phyloP scores from a whole-genome alignment of 2,329 filamentous ascomycete species.

The Trichophyton simii region DNA sequence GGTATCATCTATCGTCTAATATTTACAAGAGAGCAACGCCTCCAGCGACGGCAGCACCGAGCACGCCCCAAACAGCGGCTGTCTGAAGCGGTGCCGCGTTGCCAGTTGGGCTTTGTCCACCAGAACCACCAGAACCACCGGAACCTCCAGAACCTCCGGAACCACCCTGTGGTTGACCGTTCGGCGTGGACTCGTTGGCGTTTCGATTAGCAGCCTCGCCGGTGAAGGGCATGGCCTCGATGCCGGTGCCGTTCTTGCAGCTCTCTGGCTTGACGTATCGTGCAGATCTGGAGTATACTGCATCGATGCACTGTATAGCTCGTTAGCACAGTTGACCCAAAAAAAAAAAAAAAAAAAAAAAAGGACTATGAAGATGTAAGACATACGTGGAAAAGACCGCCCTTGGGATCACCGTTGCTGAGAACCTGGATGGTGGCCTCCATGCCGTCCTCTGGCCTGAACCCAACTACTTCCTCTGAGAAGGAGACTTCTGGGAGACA shows the following conservation, averaged over 20 bases:
- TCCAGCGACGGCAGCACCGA: conserved; percentile 25
- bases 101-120: conserved; percentile 6
- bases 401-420: conserved; percentile 45
- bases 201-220: conserved; percentile 27
- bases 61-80: conserved; percentile 26
- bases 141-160: not conserved
- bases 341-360: not conserved
- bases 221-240: conserved; percentile 37
- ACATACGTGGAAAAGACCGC: conserved; percentile 54
- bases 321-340: not conserved
- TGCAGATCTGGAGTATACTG: conserved; percentile 49
- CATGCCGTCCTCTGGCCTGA: conserved; percentile 47
- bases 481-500: conserved; percentile 49
- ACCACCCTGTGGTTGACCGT: conserved; percentile 20
- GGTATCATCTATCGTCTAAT: not conserved
- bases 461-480: conserved; percentile 19
- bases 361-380: not conserved
- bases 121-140: not conserved
- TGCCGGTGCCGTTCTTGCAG: conserved; percentile 48
- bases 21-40: conserved; percentile 22
- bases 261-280: conserved; percentile 34
- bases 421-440: conserved; percentile 58
- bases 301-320: conserved; percentile 52
- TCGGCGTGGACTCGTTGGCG: conserved; percentile 33
- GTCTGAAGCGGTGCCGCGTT: conserved; percentile 20